Percentiles rank a stretch among this genome's conserved stretches.
phyloP scores from a whole-genome alignment of 2,329 filamentous ascomycete genomes.

The Corinectria fuckeliana region DNA sequence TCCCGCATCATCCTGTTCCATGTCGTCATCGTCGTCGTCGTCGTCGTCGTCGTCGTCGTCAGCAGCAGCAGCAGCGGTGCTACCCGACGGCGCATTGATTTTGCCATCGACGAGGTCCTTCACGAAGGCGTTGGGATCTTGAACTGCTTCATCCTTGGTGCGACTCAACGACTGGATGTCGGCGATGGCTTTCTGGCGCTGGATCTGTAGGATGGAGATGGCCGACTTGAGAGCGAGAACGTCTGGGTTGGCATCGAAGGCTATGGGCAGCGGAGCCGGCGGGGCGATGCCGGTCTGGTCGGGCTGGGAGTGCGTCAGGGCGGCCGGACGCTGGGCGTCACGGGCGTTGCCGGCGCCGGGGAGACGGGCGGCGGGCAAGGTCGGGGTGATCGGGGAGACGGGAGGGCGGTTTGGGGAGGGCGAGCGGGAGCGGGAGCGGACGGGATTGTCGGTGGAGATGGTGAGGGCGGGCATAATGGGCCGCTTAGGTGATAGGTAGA shows the following conservation, averaged over 20 bases:
- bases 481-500: background rate
- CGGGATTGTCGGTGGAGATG: conserved; percentile 38
- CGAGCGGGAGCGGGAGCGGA: conserved; percentile 45
- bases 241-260: conserved; percentile 76
- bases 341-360: conserved; percentile 28
- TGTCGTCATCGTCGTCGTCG: conserved; percentile 42
- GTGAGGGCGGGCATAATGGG: conserved; percentile 43
- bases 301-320: conserved; percentile 55
- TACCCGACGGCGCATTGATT: conserved; percentile 47
- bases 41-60: conserved; percentile 38
- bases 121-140: conserved; percentile 75
- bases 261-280: conserved; percentile 59
- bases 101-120: conserved; percentile 70
- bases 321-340: conserved; percentile 38
- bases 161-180: conserved; percentile 76
- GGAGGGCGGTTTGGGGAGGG: conserved; percentile 57
- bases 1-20: conserved; percentile 31
- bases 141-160: conserved; percentile 73
- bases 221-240: conserved; percentile 85
- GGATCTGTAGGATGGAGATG: conserved; percentile 85
- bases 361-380: conserved; percentile 48
- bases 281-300: conserved; percentile 51
- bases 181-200: conserved; percentile 76
- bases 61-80: conserved; percentile 35
- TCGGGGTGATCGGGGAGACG: conserved; percentile 63